Conservation (phyloP, 75 land plant species). For the Picea glauca region DNA sequence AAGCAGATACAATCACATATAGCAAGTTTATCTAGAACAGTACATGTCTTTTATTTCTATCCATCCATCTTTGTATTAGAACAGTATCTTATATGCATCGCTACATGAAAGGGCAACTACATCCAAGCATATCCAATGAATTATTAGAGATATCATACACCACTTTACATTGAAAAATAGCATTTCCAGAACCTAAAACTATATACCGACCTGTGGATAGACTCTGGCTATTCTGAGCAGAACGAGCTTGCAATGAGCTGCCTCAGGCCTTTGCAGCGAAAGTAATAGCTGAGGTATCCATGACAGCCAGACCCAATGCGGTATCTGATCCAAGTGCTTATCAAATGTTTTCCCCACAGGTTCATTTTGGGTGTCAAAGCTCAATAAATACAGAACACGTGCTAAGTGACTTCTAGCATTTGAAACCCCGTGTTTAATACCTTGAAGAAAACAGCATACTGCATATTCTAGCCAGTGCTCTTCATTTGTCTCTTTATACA, state of each 20-base stretch:
- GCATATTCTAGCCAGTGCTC: constrained; percentile 97
- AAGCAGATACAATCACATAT: background rate
- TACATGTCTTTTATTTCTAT: background rate
- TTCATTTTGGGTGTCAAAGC: constrained; percentile 89
- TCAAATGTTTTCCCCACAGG: constrained; percentile 88
- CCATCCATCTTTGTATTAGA: background rate
- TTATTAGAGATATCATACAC: background rate
- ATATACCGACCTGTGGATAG: constrained; percentile 73
- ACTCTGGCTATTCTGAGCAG: constrained; percentile 68
- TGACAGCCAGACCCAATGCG: constrained; percentile 96
- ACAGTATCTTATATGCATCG: background rate
- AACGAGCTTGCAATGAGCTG: constrained; percentile 85
- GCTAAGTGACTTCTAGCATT: constrained; percentile 93
- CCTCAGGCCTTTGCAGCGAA: constrained; percentile 89
- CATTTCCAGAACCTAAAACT: background rate
- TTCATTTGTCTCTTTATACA: constrained; percentile 75
- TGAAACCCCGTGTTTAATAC: constrained; percentile 88
- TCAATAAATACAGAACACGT: constrained; percentile 82
- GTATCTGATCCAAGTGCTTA: constrained; percentile 82
- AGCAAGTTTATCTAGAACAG: background rate
- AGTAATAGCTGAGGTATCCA: constrained; percentile 96
- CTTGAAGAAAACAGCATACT: constrained; percentile 91
- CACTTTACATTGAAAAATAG: background rate
- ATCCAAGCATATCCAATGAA: background rate
- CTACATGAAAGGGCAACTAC: background rate